A percentile compares a stretch with the other conserved stretches of the same genome.
Evolutionary conservation across 176 grass and related monocot genomes (phyloP).

Genomic region (Phoenix roebelenii): DNA sequence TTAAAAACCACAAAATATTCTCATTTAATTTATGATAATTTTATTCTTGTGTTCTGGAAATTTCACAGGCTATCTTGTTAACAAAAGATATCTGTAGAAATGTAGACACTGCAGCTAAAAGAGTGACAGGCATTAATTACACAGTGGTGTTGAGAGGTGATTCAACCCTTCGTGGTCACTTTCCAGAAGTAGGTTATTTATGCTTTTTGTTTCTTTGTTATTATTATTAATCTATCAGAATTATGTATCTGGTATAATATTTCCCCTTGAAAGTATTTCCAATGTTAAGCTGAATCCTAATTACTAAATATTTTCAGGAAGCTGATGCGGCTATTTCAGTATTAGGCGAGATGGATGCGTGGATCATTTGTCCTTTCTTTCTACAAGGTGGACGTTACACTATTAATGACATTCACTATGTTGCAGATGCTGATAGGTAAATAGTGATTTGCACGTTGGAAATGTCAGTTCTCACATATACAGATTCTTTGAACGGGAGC

Average conservation of each 20-base stretch:
- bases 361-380: slow-evolving; percentile 99
- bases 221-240: background rate
- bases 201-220: background rate
- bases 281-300: too few species aligned
- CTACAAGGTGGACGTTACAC: slow-evolving; percentile 96
- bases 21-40: background rate
- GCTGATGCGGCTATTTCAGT: slow-evolving; percentile 80
- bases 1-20: too few species aligned
- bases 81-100: slow-evolving; percentile 82
- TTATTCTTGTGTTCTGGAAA: background rate
- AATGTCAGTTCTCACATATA: background rate
- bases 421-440: slow-evolving; percentile 79
- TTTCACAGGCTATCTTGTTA: slow-evolving; percentile 54
- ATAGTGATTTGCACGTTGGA: background rate
- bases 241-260: too few species aligned
- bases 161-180: slow-evolving; percentile 93
- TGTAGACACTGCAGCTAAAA: slow-evolving; percentile 72
- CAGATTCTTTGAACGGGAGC: background rate
- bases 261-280: too few species aligned
- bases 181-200: slow-evolving; percentile 56
- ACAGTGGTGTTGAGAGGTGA: slow-evolving; percentile 91
- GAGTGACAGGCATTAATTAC: slow-evolving; percentile 62
- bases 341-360: slow-evolving; percentile 98
- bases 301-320: slow-evolving; percentile 44
- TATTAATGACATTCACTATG: slow-evolving; percentile 83